Base-by-base conservation (phyloP, 2,329 filamentous ascomycete genomes). In the Aspergillus sp. region DNA sequence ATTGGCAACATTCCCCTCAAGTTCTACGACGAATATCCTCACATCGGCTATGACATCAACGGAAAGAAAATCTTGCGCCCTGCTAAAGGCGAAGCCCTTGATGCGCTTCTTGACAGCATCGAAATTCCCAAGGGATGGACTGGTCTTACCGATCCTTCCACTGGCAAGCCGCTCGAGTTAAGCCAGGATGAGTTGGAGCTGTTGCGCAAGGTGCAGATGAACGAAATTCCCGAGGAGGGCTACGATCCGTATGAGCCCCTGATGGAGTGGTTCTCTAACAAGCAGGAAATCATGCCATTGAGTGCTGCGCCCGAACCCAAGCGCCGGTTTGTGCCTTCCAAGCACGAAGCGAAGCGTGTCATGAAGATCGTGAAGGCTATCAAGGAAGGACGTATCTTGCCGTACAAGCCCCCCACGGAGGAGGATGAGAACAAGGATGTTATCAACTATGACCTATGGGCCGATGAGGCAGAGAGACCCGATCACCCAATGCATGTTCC, bases 11-110 rank as follows among this genome's bases (percentile, higher is more conserved):
- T 99, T 54, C 90, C 92, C 4, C 77, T 97, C 46, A 88, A 89
- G 3, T 97, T 96, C 75, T 99, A 99, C 77, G 94, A 99, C 71
- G 88, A 90, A 33, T 99, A 96, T 69, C 94, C 94, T 47, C 94
- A 99, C 70, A 96, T 99, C 68, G 94, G 94, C 54, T 99, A 99
- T 75, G 90, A 96, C 65, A 97, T 99, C 76, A 95, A 99, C 72
- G 94, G 94, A 72, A 96, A 95, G 82, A 95, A 89, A 73, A 96
- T 99, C 59, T 89, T 96, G 86, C 88, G 94, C 48, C 94, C 94
- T 6, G 94, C 95, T 3, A 93, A 91, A 61, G 93, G 93, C 48
- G 88, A 96, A 69, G 94, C 94, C 33, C 77, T 99, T 30, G 94
- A 99, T 77, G 90, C 91, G 11, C 80, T 99, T 41, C 80, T 99